Percentiles rank a stretch among this genome's conserved stretches.
Conservation (phyloP, 2,329 filamentous ascomycete species). For the Grosmannia clavigera region DNA sequence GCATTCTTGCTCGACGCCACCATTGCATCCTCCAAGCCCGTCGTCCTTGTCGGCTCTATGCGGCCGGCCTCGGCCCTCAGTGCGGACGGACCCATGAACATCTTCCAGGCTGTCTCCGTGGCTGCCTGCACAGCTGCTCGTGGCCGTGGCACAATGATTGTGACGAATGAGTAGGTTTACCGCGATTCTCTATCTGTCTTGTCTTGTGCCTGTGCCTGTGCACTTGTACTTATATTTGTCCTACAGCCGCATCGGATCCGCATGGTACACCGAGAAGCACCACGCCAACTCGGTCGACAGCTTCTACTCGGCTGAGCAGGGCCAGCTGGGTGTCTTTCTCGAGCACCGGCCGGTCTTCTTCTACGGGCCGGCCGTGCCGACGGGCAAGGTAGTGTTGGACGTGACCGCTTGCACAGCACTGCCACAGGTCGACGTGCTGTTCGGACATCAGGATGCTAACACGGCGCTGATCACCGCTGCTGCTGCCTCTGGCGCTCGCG, state of each 20-base stretch:
- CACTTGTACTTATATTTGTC: neutral
- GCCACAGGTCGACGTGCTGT: slow-evolving; percentile 43
- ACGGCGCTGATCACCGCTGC: slow-evolving; percentile 32
- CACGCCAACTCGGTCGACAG: slow-evolving; percentile 51
- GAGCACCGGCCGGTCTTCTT: slow-evolving; percentile 47
- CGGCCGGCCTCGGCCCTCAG: slow-evolving; percentile 48
- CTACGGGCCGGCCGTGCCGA: slow-evolving; percentile 36
- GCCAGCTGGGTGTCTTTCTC: slow-evolving; percentile 45
- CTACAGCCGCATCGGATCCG: slow-evolving; percentile 35
- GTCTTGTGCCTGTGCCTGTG: neutral
- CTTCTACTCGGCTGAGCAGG: slow-evolving; percentile 44
- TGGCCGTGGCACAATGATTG: slow-evolving; percentile 44
- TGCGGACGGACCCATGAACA: slow-evolving; percentile 47
- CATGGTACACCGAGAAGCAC: slow-evolving; percentile 48
- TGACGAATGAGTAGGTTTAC: slow-evolving; percentile 36
- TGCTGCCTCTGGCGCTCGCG: slow-evolving; percentile 35
- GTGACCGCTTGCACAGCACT: slow-evolving; percentile 24
- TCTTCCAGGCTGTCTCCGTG: slow-evolving; percentile 47
- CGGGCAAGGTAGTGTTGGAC: slow-evolving; percentile 31
- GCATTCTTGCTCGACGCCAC: slow-evolving; percentile 51
- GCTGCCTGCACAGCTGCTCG: slow-evolving; percentile 32
- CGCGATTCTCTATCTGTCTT: neutral
- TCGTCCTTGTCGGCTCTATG: slow-evolving; percentile 51
- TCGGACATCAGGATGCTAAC: slow-evolving; percentile 41
- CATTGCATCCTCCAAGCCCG: slow-evolving; percentile 42